These are phyloP conservation scores for Poronia punctata DNA, from an alignment of 495 filamentous ascomycete species.

Conservation along the genomic window DNA sequence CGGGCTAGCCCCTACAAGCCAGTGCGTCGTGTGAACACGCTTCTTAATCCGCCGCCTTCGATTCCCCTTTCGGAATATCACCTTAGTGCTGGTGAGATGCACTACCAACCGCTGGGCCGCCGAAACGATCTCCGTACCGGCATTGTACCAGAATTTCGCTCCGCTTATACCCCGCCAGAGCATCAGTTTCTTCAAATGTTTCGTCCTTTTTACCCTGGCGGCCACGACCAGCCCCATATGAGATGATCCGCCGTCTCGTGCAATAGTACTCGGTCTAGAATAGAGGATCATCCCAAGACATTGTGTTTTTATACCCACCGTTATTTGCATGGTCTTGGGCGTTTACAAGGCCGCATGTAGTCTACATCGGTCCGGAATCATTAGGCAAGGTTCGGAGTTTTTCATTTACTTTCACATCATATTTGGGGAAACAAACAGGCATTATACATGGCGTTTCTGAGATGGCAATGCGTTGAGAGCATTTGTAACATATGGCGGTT, in stretches of 20 bases:
- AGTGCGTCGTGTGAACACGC: constrained; percentile 77
- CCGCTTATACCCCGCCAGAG: constrained; percentile 17
- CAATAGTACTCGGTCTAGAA: neutral
- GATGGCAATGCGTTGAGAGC: too few species aligned
- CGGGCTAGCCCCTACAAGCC: constrained; percentile 83
- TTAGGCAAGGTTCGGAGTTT: constrained; percentile 13
- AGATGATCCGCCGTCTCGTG: too few species aligned
- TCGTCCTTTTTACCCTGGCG: constrained; percentile 5
- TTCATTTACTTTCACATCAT: constrained; percentile 4
- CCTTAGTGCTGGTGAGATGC: constrained; percentile 76
- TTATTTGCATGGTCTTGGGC: constrained; percentile 24
- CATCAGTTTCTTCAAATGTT: constrained; percentile 15
- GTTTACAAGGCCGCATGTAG: constrained; percentile 21
- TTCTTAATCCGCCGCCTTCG: constrained; percentile 82
- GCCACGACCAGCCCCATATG: too few species aligned
- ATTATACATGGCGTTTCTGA: constrained; percentile 25
- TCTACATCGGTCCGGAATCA: constrained; percentile 20
- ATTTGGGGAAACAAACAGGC: constrained; percentile 15
- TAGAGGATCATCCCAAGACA: neutral
- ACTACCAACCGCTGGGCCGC: constrained; percentile 86
- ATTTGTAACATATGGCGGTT: too few species aligned
- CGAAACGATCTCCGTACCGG: constrained; percentile 72
- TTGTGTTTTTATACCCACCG: constrained; percentile 7
- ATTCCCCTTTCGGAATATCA: constrained; percentile 67
- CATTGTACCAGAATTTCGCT: constrained; percentile 64